Evolutionary conservation across 805 yeast species (phyloP).

Genomic region (Kuraishia floccosa): DNA sequence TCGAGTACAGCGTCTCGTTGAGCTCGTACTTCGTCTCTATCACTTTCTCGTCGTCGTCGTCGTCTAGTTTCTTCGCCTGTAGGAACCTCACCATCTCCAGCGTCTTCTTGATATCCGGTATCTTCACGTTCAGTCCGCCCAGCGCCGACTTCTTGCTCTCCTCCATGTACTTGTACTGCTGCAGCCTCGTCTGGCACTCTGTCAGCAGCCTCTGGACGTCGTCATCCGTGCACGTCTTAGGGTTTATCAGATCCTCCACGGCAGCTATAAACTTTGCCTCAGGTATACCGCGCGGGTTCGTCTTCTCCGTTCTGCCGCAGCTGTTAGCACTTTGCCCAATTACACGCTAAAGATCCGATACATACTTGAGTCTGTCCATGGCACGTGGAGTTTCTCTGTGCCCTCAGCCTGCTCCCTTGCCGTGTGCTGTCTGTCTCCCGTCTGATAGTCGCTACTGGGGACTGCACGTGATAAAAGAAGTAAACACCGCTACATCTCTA

Average conservation of each 20-base stretch:
- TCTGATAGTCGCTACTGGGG: no score
- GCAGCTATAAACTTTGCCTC: conserved; percentile 88
- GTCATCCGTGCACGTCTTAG: conserved; percentile 17
- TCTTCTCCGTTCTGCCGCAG: conserved; percentile 34
- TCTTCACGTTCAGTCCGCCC: conserved; percentile 47
- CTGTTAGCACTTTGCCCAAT: conserved; percentile 1
- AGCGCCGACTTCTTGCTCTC: conserved; percentile 36
- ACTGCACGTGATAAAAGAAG: no score
- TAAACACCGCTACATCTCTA: no score
- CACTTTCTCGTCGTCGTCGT: conserved; percentile 21
- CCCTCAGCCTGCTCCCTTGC: background rate
- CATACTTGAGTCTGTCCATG: conserved; percentile 6
- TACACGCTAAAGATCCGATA: background rate
- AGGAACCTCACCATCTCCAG: conserved; percentile 59
- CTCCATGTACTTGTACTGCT: conserved; percentile 87
- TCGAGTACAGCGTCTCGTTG: conserved; percentile 85
- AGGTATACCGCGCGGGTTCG: conserved; percentile 93
- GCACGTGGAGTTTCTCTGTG: background rate
- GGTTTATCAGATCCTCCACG: conserved; percentile 62
- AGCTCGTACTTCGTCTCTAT: conserved; percentile 78
- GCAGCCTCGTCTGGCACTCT: conserved; percentile 76
- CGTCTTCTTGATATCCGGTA: conserved; percentile 91
- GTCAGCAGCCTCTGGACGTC: conserved; percentile 37
- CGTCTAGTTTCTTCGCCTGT: conserved; percentile 29
- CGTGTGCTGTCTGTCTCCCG: background rate